Evolutionary conservation across 768 basidiomycete species (phyloP).

Genomic region (Suillus plorans): DNA sequence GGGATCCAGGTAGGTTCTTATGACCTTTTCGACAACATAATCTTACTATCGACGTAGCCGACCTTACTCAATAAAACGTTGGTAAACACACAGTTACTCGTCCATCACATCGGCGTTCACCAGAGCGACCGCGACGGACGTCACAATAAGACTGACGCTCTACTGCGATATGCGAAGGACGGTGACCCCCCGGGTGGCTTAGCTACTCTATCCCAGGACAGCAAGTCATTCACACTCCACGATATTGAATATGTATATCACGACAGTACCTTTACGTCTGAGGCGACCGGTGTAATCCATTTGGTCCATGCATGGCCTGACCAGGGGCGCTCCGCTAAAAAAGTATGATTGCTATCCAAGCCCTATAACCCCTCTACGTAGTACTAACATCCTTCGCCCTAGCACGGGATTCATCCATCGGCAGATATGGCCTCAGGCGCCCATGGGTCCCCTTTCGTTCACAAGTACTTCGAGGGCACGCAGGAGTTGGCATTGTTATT

Average conservation of each 20-base stretch:
- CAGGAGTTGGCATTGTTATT: neutral
- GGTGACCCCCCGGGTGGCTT: neutral
- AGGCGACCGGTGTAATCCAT: neutral
- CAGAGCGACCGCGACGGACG: neutral
- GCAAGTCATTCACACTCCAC: neutral
- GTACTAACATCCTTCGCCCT: neutral
- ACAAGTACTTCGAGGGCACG: neutral
- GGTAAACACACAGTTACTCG: neutral
- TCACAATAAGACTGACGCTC: neutral
- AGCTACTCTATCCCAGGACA: neutral
- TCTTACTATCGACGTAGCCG: too few relatives aligned
- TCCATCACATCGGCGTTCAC: neutral
- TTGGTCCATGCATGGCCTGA: neutral
- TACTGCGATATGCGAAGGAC: neutral
- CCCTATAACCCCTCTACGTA: too few relatives aligned
- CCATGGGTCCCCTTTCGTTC: neutral
- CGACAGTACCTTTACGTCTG: neutral
- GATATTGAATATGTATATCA: neutral
- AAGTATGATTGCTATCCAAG: neutral
- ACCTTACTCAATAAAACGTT: neutral
- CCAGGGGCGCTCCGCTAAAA: neutral
- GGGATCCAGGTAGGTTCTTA: neutral
- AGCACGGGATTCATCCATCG: neutral
- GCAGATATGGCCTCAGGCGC: neutral
- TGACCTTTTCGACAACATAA: too few relatives aligned